phyloP scores from a whole-genome alignment of 441 rosid species.

The Gossypium trilobum region DNA sequence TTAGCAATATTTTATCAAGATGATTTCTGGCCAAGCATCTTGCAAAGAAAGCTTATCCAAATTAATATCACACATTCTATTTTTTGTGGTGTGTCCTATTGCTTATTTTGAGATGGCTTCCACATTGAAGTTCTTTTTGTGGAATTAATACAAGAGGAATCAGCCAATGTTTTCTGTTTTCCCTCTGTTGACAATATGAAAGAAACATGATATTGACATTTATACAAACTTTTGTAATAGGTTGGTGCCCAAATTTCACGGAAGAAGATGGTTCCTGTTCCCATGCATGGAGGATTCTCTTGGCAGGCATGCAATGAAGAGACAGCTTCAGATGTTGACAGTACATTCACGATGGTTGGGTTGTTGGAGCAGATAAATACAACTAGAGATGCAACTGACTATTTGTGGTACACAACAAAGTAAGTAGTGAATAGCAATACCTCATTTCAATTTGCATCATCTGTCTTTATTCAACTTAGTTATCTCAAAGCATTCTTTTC shows the following conservation, averaged over 20 bases:
- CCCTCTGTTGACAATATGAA: neutral
- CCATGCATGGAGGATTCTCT: slow-evolving; percentile 64
- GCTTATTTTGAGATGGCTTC: neutral
- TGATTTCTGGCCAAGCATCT: neutral
- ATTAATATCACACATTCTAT: neutral
- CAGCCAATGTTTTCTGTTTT: neutral
- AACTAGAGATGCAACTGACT: slow-evolving; percentile 77
- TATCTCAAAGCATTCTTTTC: neutral
- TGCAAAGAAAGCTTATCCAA: neutral
- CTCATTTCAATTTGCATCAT: neutral
- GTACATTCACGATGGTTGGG: slow-evolving; percentile 59
- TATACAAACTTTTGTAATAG: slow-evolving; percentile 26
- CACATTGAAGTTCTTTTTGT: neutral
- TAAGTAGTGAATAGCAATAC: slow-evolving; percentile 34
- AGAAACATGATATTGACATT: slow-evolving; percentile 16
- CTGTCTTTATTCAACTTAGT: neutral
- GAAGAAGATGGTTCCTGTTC: slow-evolving; percentile 79
- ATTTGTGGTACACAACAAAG: slow-evolving; percentile 96
- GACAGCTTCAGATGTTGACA: slow-evolving; percentile 48
- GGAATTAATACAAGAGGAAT: neutral
- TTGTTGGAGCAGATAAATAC: slow-evolving; percentile 90
- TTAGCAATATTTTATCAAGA: neutral
- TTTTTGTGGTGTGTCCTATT: neutral
- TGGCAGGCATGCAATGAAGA: slow-evolving; percentile 88
- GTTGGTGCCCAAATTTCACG: slow-evolving; percentile 72